A percentile compares a stretch with the other conserved stretches of the same genome.
phyloP scores from a whole-genome alignment of 2,329 filamentous ascomycete species.

The Fusarium sp. region DNA sequence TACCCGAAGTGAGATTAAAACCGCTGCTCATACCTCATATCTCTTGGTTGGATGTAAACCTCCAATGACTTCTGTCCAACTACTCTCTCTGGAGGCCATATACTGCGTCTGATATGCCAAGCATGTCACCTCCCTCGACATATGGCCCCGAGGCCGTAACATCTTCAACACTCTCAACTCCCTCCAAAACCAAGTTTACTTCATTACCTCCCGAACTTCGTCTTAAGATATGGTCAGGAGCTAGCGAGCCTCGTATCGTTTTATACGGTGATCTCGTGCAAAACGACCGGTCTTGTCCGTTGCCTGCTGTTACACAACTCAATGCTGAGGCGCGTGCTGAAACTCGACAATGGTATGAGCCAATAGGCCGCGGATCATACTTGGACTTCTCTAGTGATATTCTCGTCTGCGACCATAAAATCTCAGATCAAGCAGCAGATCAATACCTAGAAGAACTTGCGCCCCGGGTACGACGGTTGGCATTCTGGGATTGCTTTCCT shows the following conservation, averaged over 20 bases:
- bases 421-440: slow-evolving; percentile 51
- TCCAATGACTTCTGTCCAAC: slow-evolving; percentile 34
- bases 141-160: slow-evolving; percentile 16
- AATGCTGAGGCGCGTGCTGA: slow-evolving; percentile 53
- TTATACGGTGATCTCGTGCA: slow-evolving; percentile 54
- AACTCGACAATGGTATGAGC: slow-evolving; percentile 53
- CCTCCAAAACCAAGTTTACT: slow-evolving; percentile 43
- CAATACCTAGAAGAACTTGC: slow-evolving; percentile 52
- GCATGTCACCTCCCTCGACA: slow-evolving; percentile 15
- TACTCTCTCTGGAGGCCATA: slow-evolving; percentile 16
- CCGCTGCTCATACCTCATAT: slow-evolving; percentile 30
- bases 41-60: slow-evolving; percentile 29
- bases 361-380: slow-evolving; percentile 53
- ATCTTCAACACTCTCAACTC: slow-evolving; percentile 19
- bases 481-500: slow-evolving; percentile 57
- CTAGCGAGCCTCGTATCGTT: slow-evolving; percentile 54
- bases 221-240: slow-evolving; percentile 55
- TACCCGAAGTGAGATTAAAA: slow-evolving; percentile 46
- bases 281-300: slow-evolving; percentile 49
- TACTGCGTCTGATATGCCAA: slow-evolving; percentile 21
- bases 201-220: slow-evolving; percentile 54
- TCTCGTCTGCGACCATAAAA: slow-evolving; percentile 54
- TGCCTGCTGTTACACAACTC: slow-evolving; percentile 54
- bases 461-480: slow-evolving; percentile 51
- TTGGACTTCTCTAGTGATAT: slow-evolving; percentile 55